Evolutionary conservation across 306 rosid species (phyloP).

Genomic region (Carpinus viminea): DNA sequence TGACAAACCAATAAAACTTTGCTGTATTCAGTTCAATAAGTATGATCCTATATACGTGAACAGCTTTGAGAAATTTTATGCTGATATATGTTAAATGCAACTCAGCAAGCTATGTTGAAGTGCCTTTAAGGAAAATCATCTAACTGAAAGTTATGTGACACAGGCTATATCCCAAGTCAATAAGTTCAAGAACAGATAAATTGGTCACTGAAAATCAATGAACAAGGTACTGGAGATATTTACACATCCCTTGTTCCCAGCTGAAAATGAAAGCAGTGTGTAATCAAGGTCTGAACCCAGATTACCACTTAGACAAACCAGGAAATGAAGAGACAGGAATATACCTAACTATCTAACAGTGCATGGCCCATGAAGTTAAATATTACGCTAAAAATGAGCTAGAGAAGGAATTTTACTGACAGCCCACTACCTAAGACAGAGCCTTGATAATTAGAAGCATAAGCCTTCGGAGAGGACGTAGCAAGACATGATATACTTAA

Average conservation of each 20-base stretch:
- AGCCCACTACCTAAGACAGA: background rate
- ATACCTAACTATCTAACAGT: background rate
- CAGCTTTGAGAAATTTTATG: background rate
- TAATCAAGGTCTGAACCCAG: background rate
- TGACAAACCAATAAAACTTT: background rate
- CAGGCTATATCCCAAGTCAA: background rate
- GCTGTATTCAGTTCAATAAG: background rate
- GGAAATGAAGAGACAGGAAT: background rate
- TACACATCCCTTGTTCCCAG: background rate
- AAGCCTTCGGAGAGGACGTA: background rate
- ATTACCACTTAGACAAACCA: background rate
- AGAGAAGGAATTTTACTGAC: background rate
- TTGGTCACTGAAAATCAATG: background rate
- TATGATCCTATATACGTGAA: background rate
- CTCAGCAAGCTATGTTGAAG: background rate
- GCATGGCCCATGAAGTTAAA: background rate
- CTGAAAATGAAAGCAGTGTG: background rate
- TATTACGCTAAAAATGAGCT: background rate
- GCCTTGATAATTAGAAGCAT: background rate
- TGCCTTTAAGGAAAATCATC: background rate
- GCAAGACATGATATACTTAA: background rate
- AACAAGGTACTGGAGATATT: background rate
- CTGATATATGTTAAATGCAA: background rate
- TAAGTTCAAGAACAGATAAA: background rate
- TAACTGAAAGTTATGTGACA: background rate